Base-by-base conservation (phyloP, 1,284 basidiomycete genomes). In the Calocybe gambosa region DNA sequence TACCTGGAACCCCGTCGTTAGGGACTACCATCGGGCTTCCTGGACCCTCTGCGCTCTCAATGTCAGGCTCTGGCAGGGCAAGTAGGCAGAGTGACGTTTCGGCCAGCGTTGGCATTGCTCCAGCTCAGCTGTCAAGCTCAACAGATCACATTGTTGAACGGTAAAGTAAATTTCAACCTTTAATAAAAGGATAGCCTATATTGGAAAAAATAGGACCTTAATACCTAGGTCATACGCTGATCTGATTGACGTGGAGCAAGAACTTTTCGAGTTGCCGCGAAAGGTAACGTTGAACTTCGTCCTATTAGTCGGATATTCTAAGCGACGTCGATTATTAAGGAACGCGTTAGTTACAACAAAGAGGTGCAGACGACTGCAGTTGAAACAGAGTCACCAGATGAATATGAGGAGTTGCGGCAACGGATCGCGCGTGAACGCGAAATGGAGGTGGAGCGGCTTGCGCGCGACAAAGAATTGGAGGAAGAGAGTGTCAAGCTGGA, bases 261-360 rank as follows among this genome's bases (percentile, higher is more conserved):
- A 94, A 59, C 68, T 94, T 9, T 94, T 90, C 57, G 90, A 93
- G 58, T 67, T 93, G n/a, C 91, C 92, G 0, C 81, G 85, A 58
- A 89, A 87, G 72, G 90, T 89, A 43, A 34, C 18, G 26, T 69
- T 46, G 5, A 23, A 10, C 19, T 15, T 23, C 40, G 2, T 15
- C n/a, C 7, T 7, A 33, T 21, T 7, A 3, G 25, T 25, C 5
- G 12, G 20, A 16, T 7, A 18, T 35, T n/a, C 20, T 37, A 26
- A 36, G 42, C 26, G 39, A 6, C 40, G 35, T 33, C 15, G 13
- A 16, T 52, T 7, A 4, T 23, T 20, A 19, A 89, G 84, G 86
- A 91, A 64, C 80, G 84, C n/a, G 85, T 95, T 19, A 85, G 89
- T 41, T 97, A 96, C 61, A 94, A 93, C 55, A 96, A 95, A 65